Evolutionary conservation across 495 filamentous ascomycete genomes (phyloP).

Genomic region (Alectoria sarmentosa): DNA sequence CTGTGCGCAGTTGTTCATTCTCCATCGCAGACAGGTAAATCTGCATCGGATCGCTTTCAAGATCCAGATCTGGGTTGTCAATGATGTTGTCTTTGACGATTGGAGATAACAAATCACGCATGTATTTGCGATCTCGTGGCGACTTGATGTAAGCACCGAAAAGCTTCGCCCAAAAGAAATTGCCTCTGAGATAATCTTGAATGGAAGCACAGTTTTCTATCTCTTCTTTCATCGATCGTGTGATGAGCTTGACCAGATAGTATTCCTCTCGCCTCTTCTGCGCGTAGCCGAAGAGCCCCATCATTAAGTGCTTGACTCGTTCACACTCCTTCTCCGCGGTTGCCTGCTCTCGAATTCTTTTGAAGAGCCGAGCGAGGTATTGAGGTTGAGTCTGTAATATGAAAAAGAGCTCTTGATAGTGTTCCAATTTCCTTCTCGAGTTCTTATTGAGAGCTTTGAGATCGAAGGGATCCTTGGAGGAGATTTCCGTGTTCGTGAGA

Average conservation of each 20-base stretch:
- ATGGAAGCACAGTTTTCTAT: slow-evolving; percentile 65
- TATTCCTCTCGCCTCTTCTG: slow-evolving; percentile 97
- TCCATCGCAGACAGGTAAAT: slow-evolving; percentile 94
- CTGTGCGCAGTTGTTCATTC: slow-evolving; percentile 92
- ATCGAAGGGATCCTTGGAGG: slow-evolving; percentile 88
- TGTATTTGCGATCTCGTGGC: slow-evolving; percentile 84
- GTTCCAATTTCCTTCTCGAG: slow-evolving; percentile 87
- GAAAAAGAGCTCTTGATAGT: slow-evolving; percentile 97
- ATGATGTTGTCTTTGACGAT: slow-evolving; percentile 83
- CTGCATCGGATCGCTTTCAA: slow-evolving; percentile 96
- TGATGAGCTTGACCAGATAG: slow-evolving; percentile 85
- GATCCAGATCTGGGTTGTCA: slow-evolving; percentile 80
- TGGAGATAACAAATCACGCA: slow-evolving; percentile 74
- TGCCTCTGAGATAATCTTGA: slow-evolving; percentile 81
- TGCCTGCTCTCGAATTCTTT: slow-evolving; percentile 71
- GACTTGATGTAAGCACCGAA: slow-evolving; percentile 84
- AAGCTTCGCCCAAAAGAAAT: slow-evolving; percentile 88
- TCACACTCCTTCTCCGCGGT: slow-evolving; percentile 89
- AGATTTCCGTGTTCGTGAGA: slow-evolving; percentile 77
- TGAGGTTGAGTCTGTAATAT: slow-evolving; percentile 94
- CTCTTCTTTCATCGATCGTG: slow-evolving; percentile 77
- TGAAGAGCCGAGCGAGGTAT: slow-evolving; percentile 85
- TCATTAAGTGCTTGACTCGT: slow-evolving; percentile 83
- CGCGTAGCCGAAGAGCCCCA: slow-evolving; percentile 95
- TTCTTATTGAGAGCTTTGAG: slow-evolving; percentile 96